Evolutionary conservation across 2,329 filamentous ascomycete genomes (phyloP), one percentile per base, ranked within the genome.

Genomic region (Cladosporium sp.): DNA sequence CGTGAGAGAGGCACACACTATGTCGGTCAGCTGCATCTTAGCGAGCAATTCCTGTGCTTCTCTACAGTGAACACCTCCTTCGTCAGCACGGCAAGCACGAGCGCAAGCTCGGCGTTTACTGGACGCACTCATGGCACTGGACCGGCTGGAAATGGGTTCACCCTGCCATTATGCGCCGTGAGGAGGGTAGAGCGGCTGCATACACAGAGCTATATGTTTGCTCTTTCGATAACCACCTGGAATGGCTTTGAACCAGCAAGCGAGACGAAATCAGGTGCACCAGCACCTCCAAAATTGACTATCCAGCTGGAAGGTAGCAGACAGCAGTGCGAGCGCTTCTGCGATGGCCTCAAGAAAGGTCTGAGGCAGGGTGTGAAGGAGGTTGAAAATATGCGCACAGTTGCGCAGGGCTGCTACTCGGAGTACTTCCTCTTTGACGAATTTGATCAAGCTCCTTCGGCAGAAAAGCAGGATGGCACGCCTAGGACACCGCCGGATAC

Each of bases 21-120:
- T 81, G 89, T 89, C 28, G 95, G 95, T 60, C 93, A 93, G 78
- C 86, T 99, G 62, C 94, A 99, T 77, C 83, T 99, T 69, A 97
- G 93, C 78, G 94, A 99, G 80, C 87, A 91, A 72, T 99, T 91
- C 80, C 88, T 99, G 72, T 98, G 93, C 84, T 99, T 99, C 82
- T 97, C 93, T 0, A 97, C 95, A 8, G 92, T 95, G 62, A 89
- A 92, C 18, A 91, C 92, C 11, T 96, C 92, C 80, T 97, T 97
- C 79, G 79, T 91, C 50, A 89, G 88, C 69, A 89, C 90, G 0
- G 90, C 94, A 18, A 96, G 89, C 77, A 88, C 90, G 23, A 89
- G 88, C 68, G 89, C 90, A 0, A 93, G 93, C 23, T 92, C 90
- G 56, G 87, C 88, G 66, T 98, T 96, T 80, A 96, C 92, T 4